A percentile compares a stretch with the other conserved stretches of the same genome.
Evolutionary conservation across 768 basidiomycete species (phyloP).

Genomic region (Russula emetica): DNA sequence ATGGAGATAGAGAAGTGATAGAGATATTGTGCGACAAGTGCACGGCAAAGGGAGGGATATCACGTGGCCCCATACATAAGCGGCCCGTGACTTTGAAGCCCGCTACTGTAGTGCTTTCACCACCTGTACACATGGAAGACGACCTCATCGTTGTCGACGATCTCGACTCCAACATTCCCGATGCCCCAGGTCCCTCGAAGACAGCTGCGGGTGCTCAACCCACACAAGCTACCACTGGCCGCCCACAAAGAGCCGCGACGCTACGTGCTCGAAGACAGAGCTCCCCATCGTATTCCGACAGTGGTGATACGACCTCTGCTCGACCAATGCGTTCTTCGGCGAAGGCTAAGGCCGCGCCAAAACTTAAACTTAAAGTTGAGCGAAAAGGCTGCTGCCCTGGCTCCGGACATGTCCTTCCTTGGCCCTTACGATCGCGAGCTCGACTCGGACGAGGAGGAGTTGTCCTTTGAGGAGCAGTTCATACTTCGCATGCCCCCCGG

Average conservation of each 20-base stretch:
- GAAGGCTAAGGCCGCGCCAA: slow-evolving; percentile 49
- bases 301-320: slow-evolving; percentile 36
- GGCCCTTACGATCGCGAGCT: slow-evolving; percentile 92
- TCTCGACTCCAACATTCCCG: slow-evolving; percentile 43
- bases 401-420: slow-evolving; percentile 82
- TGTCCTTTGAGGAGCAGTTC: slow-evolving; percentile 97
- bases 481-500: slow-evolving; percentile 85
- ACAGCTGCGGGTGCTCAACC: slow-evolving; percentile 10
- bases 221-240: slow-evolving; percentile 25
- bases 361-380: slow-evolving; percentile 87
- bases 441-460: slow-evolving; percentile 91
- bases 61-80: neutral
- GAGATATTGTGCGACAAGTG: too few relatives aligned
- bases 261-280: slow-evolving; percentile 27
- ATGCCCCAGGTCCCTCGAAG: slow-evolving; percentile 32
- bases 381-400: slow-evolving; percentile 74
- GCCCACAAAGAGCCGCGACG: slow-evolving; percentile 27
- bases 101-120: too few relatives aligned
- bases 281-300: slow-evolving; percentile 30
- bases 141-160: slow-evolving; percentile 63
- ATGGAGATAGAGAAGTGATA: too few relatives aligned
- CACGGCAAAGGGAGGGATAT: neutral
- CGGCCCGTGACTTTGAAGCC: too few relatives aligned
- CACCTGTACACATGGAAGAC: slow-evolving; percentile 44
- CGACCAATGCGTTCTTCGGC: slow-evolving; percentile 47